Percentiles rank a stretch among this genome's conserved stretches.
phyloP scores from a whole-genome alignment of 2,329 filamentous ascomycete species.

The Colletotrichum tofieldiae region DNA sequence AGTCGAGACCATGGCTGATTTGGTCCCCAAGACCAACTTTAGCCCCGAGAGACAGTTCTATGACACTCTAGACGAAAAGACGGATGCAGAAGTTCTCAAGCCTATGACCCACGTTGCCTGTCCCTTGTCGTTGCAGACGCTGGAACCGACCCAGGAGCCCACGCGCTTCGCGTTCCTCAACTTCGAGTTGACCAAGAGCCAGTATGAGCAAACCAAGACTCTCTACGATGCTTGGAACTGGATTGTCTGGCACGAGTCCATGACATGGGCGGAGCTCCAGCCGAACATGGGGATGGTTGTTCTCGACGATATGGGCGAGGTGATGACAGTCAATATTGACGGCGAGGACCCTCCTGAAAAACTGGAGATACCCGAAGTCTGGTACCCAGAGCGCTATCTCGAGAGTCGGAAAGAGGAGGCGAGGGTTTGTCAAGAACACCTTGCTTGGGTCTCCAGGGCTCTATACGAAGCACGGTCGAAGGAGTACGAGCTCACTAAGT shows the following conservation, averaged over 20 bases:
- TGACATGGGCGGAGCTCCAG: constrained; percentile 55
- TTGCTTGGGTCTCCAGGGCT: constrained; percentile 45
- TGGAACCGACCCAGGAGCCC: constrained; percentile 51
- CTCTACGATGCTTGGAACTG: constrained; percentile 66
- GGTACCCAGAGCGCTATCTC: constrained; percentile 71
- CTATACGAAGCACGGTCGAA: constrained; percentile 42
- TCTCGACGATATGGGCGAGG: constrained; percentile 64
- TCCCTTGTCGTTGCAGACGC: constrained; percentile 49
- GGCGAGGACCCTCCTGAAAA: constrained; percentile 59
- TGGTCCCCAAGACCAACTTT: constrained; percentile 51
- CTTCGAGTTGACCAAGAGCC: constrained; percentile 54
- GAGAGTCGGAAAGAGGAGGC: constrained; percentile 62
- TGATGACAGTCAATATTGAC: constrained; percentile 64
- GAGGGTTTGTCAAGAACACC: constrained; percentile 59
- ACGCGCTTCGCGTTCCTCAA: constrained; percentile 61
- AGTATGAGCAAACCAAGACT: constrained; percentile 58
- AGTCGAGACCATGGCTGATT: constrained; percentile 62
- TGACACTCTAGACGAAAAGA: constrained; percentile 53
- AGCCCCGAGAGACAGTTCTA: constrained; percentile 63
- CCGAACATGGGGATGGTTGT: constrained; percentile 59
- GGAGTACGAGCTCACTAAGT: constrained; percentile 46
- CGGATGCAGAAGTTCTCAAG: constrained; percentile 44
- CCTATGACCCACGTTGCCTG: constrained; percentile 52
- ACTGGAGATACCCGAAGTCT: constrained; percentile 66
- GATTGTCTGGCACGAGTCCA: constrained; percentile 63